These are phyloP conservation scores for Drechslera avenae DNA, from an alignment of 2,329 filamentous ascomycete species.

Conservation along the genomic window DNA sequence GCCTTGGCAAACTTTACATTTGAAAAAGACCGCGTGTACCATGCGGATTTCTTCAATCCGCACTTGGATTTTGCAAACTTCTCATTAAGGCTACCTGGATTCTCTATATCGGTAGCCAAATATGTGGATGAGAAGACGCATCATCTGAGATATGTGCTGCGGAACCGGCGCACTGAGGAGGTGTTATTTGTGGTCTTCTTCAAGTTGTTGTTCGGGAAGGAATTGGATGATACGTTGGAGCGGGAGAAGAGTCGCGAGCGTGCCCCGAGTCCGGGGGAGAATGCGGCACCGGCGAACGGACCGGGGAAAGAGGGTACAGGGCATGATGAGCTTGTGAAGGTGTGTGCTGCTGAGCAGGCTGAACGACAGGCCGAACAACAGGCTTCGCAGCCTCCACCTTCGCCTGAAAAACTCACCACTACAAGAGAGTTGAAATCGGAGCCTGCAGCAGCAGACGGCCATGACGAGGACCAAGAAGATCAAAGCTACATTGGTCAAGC, in stretches of 20 bases:
- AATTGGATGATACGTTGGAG: slow-evolving; percentile 46
- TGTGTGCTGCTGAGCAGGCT: slow-evolving; percentile 1
- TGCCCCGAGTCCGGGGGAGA: neutral
- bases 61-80: slow-evolving; percentile 57
- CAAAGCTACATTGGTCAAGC: slow-evolving; percentile 15
- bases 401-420: neutral
- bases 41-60: slow-evolving; percentile 56
- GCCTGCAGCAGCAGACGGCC: neutral
- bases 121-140: slow-evolving; percentile 57
- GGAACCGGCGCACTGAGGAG: slow-evolving; percentile 49
- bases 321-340: slow-evolving; percentile 4
- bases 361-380: neutral
- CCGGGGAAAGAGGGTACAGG: neutral
- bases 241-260: slow-evolving; percentile 5
- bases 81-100: slow-evolving; percentile 52
- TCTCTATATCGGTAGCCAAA: slow-evolving; percentile 52
- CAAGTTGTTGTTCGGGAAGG: slow-evolving; percentile 52
- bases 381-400: neutral
- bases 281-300: neutral
- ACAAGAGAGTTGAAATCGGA: neutral
- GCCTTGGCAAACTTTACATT: slow-evolving; percentile 50
- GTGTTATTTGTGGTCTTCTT: slow-evolving; percentile 54
- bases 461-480: slow-evolving; percentile 11
- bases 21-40: slow-evolving; percentile 52
- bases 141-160: slow-evolving; percentile 53